These are phyloP conservation scores for Rhizoclosmatium globosum DNA, from an alignment of 192 early-diverging fungal genomes.

Conservation along the genomic window DNA sequence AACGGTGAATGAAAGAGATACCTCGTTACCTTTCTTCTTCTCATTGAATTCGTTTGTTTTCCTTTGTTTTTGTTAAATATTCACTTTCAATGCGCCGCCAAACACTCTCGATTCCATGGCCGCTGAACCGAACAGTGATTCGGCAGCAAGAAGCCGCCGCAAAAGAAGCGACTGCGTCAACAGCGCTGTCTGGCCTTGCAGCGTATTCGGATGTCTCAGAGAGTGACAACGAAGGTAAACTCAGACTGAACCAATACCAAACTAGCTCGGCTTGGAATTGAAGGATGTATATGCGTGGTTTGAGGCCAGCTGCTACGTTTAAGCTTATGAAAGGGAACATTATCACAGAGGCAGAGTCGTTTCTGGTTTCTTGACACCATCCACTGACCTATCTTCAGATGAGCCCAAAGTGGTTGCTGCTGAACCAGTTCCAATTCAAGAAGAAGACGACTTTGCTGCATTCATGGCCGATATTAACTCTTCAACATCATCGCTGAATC, in stretches of 20 bases:
- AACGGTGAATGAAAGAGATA: too few relatives aligned
- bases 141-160: not conserved
- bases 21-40: too few relatives aligned
- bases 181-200: conserved; percentile 4
- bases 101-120: conserved; percentile 2
- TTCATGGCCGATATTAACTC: conserved; percentile 34
- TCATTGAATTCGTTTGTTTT: too few relatives aligned
- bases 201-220: not conserved
- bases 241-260: not conserved
- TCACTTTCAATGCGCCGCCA: not conserved
- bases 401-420: too few relatives aligned
- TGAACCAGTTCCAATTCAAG: not conserved
- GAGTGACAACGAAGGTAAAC: not conserved
- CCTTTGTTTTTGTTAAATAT: not conserved
- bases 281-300: not conserved
- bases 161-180: not conserved
- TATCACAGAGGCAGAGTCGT: not conserved
- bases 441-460: conserved; percentile 18
- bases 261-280: not conserved
- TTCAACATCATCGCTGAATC: not conserved
- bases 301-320: not conserved
- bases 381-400: not conserved
- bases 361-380: not conserved
- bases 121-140: not conserved
- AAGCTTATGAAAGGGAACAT: not conserved